phyloP scores from a whole-genome alignment of 495 filamentous ascomycete species.

The Cenococcum geophilum region DNA sequence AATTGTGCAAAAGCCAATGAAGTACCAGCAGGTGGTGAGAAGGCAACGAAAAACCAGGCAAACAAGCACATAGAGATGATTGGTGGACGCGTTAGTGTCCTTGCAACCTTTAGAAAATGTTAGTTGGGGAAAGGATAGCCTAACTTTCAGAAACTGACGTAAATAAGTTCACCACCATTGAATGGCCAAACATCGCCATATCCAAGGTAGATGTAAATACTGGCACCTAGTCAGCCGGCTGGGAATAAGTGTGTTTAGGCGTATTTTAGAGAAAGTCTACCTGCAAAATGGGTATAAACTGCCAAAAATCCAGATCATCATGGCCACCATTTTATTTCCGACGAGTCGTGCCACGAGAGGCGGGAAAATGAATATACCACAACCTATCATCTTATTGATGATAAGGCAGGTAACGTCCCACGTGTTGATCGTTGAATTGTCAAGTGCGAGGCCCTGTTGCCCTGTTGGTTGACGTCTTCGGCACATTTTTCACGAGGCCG shows the following conservation, averaged over 20 bases:
- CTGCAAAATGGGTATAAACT: neutral
- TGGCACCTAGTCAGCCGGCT: neutral
- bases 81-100: neutral
- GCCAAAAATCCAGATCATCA: neutral
- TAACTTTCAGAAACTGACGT: neutral
- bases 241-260: neutral
- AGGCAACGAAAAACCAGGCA: conserved; percentile 3
- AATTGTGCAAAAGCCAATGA: neutral
- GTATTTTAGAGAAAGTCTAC: neutral
- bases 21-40: neutral
- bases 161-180: conserved; percentile 5
- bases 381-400: conserved; percentile 1
- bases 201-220: neutral
- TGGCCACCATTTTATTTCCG: neutral
- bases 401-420: neutral
- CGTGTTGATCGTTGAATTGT: neutral
- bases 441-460: neutral
- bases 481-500: neutral
- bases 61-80: neutral
- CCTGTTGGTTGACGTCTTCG: neutral
- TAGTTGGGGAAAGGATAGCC: neutral
- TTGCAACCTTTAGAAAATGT: neutral
- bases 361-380: neutral
- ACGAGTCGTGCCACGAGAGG: neutral
- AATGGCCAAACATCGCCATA: neutral